Base-by-base conservation (phyloP, 2,329 filamentous ascomycete genomes). In the Coniella vitis region DNA sequence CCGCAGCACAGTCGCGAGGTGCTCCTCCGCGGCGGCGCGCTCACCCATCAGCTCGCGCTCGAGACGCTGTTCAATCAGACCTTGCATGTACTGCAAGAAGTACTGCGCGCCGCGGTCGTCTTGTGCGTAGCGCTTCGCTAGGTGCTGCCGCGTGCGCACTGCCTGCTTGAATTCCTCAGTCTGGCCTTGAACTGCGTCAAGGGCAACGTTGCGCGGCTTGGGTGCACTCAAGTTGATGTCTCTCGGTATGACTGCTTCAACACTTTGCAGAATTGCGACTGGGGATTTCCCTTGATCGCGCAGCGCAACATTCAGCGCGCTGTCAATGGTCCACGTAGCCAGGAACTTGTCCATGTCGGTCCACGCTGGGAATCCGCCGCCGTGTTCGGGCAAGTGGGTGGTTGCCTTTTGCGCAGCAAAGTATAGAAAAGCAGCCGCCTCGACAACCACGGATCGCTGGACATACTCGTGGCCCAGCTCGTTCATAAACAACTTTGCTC, bases 341-440 rank as follows among this genome's bases (percentile, higher is more conserved):
- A 59, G 48, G 20, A 58, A 56, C 19, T 21, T 51, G 2, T 51
- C 49, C 58, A 60, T 58, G 17, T 51, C 49, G 3, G 42, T 34
- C 59, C 58, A 61, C 14, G 21, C 10, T 9, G 54, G 47, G 9
- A 55, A 34, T 0, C 34, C 38, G 4, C 34, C 38, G 4, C 25
- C 14, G 10, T 42, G 17, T 0, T 32, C 29, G 4, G 36, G 4
- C 4, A 45, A 32, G 1, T 17, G 29, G 10, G 2, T 21, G 9
- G 49, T 46, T 13, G 53, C 43, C 8, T 36, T 38, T 16, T 38
- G 41, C 36, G 52, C 49, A 12, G 55, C 55, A 14, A 45, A 34
- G 41, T 61, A 61, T 25, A 60, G 4, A 34, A 55, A 55, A 0
- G 58, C 55, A 2, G 56, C 56, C 0, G 55, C 55, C n/a, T 58